Evolutionary conservation across 306 rosid species (phyloP).

Genomic region (Prunus armeniaca): DNA sequence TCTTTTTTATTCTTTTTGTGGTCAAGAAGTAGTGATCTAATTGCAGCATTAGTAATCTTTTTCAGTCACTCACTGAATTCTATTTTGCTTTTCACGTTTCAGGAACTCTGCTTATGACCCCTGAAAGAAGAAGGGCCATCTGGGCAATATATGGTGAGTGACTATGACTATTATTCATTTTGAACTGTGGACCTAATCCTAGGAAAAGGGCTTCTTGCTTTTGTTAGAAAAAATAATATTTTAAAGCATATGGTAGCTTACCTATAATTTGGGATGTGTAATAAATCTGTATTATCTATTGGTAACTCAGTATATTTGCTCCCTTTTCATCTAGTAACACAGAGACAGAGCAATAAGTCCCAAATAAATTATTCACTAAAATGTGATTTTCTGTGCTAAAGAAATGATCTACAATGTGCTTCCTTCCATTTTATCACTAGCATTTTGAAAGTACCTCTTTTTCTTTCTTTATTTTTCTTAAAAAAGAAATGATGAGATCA

Average conservation of each 20-base stretch:
- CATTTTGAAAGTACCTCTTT: background rate
- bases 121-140: constrained; percentile 75
- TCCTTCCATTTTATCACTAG: background rate
- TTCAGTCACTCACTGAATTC: background rate
- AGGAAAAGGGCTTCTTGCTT: background rate
- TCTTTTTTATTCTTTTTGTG: background rate
- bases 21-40: background rate
- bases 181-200: background rate
- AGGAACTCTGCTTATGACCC: constrained; percentile 87
- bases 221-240: background rate
- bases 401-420: background rate
- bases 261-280: background rate
- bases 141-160: constrained; percentile 92
- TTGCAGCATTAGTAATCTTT: background rate
- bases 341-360: background rate
- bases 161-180: constrained; percentile 11
- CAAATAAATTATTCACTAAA: background rate
- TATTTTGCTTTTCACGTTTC: constrained; percentile 20
- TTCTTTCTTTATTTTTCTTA: background rate
- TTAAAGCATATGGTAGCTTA: background rate
- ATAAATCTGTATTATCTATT: background rate
- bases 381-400: background rate
- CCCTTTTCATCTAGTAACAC: background rate
- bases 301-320: background rate
- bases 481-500: background rate